A percentile compares a stretch with the other conserved stretches of the same genome.
Evolutionary conservation across 148 eudicot genomes (phyloP).

Genomic region (Fagopyrum esculentum): DNA sequence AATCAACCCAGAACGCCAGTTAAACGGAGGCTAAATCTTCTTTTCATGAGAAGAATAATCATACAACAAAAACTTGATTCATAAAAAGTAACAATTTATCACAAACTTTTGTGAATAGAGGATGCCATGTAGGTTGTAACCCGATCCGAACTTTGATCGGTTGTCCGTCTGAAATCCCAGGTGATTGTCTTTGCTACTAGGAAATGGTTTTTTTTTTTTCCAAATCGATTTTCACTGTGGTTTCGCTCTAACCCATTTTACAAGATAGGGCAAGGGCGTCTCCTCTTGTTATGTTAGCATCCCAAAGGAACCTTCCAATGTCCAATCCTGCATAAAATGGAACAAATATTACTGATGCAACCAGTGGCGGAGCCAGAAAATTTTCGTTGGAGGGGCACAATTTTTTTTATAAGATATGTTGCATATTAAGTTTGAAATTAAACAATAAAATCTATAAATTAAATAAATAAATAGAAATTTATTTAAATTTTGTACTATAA

Average conservation of each 20-base stretch:
- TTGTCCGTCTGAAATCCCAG: conserved; percentile 34
- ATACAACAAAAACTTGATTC: not conserved
- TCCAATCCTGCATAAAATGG: conserved; percentile 44
- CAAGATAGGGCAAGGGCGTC: conserved; percentile 19
- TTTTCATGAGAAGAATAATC: not conserved
- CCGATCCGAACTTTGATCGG: conserved; percentile 41
- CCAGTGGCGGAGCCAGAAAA: too few relatives aligned
- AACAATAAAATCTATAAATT: too few relatives aligned
- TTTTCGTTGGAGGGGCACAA: too few relatives aligned
- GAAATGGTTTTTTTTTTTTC: conserved; percentile 31
- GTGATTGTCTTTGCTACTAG: conserved; percentile 29
- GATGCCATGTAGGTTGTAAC: conserved; percentile 12
- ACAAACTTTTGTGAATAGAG: not conserved
- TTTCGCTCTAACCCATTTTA: conserved; percentile 22
- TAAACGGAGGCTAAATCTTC: too few relatives aligned
- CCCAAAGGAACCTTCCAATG: conserved; percentile 24
- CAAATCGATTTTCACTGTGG: conserved; percentile 29
- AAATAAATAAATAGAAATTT: too few relatives aligned
- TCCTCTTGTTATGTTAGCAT: conserved; percentile 9
- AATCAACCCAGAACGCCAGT: too few relatives aligned
- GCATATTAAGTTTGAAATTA: too few relatives aligned
- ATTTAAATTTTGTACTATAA: too few relatives aligned
- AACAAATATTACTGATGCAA: conserved; percentile 34
- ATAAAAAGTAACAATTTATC: not conserved
- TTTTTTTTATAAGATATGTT: too few relatives aligned